Evolutionary conservation across 768 basidiomycete species (phyloP), one percentile per base, ranked within the genome.

Genomic region (Suillus paluster): DNA sequence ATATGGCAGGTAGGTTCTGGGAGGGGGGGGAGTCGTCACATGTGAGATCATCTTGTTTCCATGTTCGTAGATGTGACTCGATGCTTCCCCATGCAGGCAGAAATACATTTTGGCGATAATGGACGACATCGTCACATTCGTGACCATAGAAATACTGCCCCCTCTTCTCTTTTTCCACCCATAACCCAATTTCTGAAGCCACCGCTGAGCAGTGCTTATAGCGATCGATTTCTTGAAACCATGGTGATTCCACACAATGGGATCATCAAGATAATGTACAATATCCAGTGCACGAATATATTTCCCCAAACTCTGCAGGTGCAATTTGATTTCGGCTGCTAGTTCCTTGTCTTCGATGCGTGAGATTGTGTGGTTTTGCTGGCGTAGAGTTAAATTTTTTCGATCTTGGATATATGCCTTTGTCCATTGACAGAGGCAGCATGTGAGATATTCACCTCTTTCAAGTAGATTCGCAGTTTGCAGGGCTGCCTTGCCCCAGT

Each of bases 101-200:
- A 49, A 60, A 53, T 2, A 15, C 15, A 14, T 61, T 59, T 10
- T 75, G 62, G 2, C 67, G 66, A 54, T 80, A 80, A 10, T 62
- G 53, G 0, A 77, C 73, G 17, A 81, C 75, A 70, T 81, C 79
- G 34, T 71, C 68, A 0, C 69, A 42, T 53, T 79, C 74, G 67
- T 80, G 79, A 0, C 80, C 74, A 65, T 80, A 77, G 49, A 75
- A 64, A 64, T 72, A 77, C 49, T 70, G 63, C 1, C 70, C 75
- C 19, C 65, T 65, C 15, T 57, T 57, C 15, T 62, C 60, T n/a
- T 61, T 52, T 19, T 30, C 61, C 69, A 75, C n/a, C 63, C 34
- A 46, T 71, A 72, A 6, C 63, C 67, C 21, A 75, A 23, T 5
- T 58, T 63, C 12, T 62, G 34, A n/a, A n/a, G n/a, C n/a, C n/a